Base-by-base conservation (phyloP, 495 filamentous ascomycete genomes). In the Filosporella fistucella region DNA sequence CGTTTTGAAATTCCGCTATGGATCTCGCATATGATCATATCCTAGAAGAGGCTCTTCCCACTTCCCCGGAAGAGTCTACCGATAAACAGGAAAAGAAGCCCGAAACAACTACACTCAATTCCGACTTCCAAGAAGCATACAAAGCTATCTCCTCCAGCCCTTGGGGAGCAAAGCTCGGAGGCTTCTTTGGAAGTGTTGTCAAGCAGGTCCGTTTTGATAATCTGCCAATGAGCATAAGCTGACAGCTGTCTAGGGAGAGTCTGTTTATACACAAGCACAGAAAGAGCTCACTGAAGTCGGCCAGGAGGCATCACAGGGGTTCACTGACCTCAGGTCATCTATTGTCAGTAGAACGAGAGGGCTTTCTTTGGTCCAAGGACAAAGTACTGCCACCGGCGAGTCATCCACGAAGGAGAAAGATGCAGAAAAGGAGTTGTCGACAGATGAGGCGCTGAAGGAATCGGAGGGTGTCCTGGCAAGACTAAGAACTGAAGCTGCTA, bases 21-120 rank as follows among this genome's bases (percentile, higher is more conserved):
- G 93, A 98, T 76, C 67, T 95, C 57, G 90, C 93, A 30, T 98
- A 97, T 76, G 93, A 98, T 61, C 90, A 95, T 64, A 94, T 98
- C 57, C 85, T 89, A 60, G 89, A 95, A 69, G 85, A 91, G 62
- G 74, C 78, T 44, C 71, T 88, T 52, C 72, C 76, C 18, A 79
- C 86, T 33, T 76, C 85, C 36, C 80, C 86, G 30, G 76, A 85
- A 35, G 64, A 71, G 45, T 60, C 65, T 22, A 60, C 67, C 35
- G 71, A 69, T 39, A 74, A 69, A 43, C 58, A 67, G 40, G 60
- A 66, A 33, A 42, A 47, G 35, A 62, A 51, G 47, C 72, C 68
- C 57, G 64, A 64, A 46, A 69, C 68, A 33, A n/a, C n/a, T n/a
- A 80, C 80, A 28, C 75, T 97, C 21, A 95, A 95, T 65, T 75